phyloP scores from a whole-genome alignment of 495 filamentous ascomycete species.

The Penicilliopsis zonata region DNA sequence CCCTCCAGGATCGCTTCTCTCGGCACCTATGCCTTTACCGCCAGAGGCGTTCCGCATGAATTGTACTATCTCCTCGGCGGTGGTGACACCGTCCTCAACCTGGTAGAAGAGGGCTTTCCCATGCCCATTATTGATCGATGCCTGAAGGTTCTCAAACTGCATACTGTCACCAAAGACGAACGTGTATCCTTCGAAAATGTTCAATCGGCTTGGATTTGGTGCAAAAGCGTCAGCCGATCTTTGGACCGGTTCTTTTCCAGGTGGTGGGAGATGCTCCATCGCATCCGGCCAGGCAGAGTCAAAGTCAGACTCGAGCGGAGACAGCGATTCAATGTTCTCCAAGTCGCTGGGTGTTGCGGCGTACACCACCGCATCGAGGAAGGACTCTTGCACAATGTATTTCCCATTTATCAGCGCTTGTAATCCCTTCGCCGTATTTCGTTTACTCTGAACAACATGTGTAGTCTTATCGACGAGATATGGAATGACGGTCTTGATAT shows the following conservation, averaged over 20 bases:
- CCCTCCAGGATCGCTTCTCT: constrained; percentile 50
- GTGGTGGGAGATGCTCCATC: constrained; percentile 55
- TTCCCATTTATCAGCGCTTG: constrained; percentile 80
- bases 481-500: constrained; percentile 69
- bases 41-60: constrained; percentile 68
- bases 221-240: constrained; percentile 51
- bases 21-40: constrained; percentile 52
- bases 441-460: constrained; percentile 78
- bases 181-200: constrained; percentile 75
- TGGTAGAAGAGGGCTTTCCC: constrained; percentile 68
- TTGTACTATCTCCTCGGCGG: constrained; percentile 61
- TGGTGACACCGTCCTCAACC: constrained; percentile 51
- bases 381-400: constrained; percentile 69
- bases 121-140: constrained; percentile 62
- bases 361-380: constrained; percentile 58
- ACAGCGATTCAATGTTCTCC: constrained; percentile 40
- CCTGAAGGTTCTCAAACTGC: constrained; percentile 70
- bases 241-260: constrained; percentile 59
- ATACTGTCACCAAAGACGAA: constrained; percentile 73
- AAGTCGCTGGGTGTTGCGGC: constrained; percentile 44
- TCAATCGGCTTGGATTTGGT: constrained; percentile 51
- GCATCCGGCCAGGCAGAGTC: constrained; percentile 71
- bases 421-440: constrained; percentile 76
- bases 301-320: constrained; percentile 73
- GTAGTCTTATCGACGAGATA: constrained; percentile 64